phyloP scores from a whole-genome alignment of 768 basidiomycete species.

The Dioszegia aurantiaca region DNA sequence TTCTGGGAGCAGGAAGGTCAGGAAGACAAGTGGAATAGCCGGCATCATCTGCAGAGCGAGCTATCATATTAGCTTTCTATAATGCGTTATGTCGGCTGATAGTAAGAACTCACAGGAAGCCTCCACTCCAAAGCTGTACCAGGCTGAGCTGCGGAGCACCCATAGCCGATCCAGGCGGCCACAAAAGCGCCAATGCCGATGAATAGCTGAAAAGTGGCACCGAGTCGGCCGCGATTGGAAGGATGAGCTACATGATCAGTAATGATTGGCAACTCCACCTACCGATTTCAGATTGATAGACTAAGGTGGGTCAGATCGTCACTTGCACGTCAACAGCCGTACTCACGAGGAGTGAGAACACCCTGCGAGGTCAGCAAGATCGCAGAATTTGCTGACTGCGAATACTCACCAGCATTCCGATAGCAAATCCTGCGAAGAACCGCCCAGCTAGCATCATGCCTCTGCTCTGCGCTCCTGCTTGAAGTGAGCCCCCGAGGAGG shows the following conservation, averaged over 20 bases:
- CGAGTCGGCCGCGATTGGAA: constrained; percentile 57
- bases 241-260: constrained; percentile 55
- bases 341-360: constrained; percentile 54
- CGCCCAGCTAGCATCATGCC: constrained; percentile 33
- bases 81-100: constrained; percentile 19
- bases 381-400: not conserved
- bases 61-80: constrained; percentile 58
- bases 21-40: constrained; percentile 57
- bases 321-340: not conserved
- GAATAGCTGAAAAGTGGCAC: constrained; percentile 53
- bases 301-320: constrained; percentile 51
- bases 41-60: constrained; percentile 52
- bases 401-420: constrained; percentile 19
- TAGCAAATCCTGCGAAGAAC: constrained; percentile 54
- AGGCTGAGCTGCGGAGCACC: constrained; percentile 59
- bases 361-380: constrained; percentile 62
- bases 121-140: constrained; percentile 58
- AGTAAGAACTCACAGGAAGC: constrained; percentile 45
- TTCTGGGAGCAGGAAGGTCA: constrained; percentile 60
- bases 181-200: constrained; percentile 80
- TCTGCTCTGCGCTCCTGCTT: constrained; percentile 24
- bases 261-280: not conserved
- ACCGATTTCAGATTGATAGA: constrained; percentile 62
- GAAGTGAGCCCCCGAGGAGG: constrained; percentile 27
- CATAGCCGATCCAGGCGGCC: constrained; percentile 78